Evolutionary conservation across 2,329 filamentous ascomycete genomes (phyloP).

Genomic region (Cladosporium oxysporum): DNA sequence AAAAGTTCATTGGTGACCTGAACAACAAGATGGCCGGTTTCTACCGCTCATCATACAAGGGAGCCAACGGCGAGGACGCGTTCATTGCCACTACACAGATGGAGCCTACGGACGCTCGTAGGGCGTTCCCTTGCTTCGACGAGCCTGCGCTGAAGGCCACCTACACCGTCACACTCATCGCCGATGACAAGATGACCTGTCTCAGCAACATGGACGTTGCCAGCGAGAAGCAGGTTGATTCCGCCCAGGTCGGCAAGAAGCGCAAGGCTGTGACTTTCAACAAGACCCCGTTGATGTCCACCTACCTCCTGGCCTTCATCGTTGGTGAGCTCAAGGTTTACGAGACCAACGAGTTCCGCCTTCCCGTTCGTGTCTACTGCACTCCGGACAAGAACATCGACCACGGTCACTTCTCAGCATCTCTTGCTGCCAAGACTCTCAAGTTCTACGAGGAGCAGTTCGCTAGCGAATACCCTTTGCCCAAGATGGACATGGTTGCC

Average conservation of each 20-base stretch:
- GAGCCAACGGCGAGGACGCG: conserved; percentile 72
- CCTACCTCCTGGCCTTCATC: conserved; percentile 91
- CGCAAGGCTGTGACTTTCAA: conserved; percentile 91
- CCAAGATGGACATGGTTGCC: conserved; percentile 96
- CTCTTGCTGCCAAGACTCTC: conserved; percentile 84
- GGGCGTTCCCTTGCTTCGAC: conserved; percentile 95
- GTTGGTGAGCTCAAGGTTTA: conserved; percentile 92
- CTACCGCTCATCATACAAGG: conserved; percentile 93
- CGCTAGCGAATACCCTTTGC: conserved; percentile 79
- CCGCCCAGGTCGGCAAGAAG: conserved; percentile 60
- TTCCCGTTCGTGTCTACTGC: conserved; percentile 91
- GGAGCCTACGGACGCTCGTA: conserved; percentile 90
- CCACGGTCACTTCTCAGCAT: conserved; percentile 85
- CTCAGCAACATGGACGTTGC: conserved; percentile 96
- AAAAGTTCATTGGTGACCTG: conserved; percentile 75
- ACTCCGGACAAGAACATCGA: conserved; percentile 88
- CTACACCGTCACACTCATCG: conserved; percentile 87
- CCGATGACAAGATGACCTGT: conserved; percentile 87
- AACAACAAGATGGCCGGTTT: conserved; percentile 98
- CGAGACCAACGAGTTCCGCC: conserved; percentile 86
- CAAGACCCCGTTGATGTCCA: conserved; percentile 91
- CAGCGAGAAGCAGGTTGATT: conserved; percentile 71
- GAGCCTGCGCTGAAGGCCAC: conserved; percentile 91
- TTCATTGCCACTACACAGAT: conserved; percentile 92
- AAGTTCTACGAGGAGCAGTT: conserved; percentile 97